A percentile compares a stretch with the other conserved stretches of the same genome.
Evolutionary conservation across 192 early-diverging fungal genomes (phyloP).

Genomic region (Spizellomyces punctatus): DNA sequence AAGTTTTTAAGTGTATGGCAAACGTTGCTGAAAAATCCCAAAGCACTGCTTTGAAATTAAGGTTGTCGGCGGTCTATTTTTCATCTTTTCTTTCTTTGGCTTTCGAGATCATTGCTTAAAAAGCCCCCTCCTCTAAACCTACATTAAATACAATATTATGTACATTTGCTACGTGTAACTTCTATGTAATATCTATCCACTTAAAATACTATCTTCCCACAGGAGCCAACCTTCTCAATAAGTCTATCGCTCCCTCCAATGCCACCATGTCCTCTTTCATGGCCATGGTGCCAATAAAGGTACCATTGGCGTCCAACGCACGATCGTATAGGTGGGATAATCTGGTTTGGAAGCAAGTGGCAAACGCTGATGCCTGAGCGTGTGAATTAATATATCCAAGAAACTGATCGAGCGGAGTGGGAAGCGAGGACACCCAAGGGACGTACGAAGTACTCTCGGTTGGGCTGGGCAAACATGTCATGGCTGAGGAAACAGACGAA

Average conservation of each 20-base stretch:
- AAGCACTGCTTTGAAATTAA: constrained; percentile 9
- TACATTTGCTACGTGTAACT: too few species aligned
- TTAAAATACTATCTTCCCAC: background rate
- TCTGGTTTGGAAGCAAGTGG: background rate
- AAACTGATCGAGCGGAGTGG: background rate
- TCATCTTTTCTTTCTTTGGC: too few species aligned
- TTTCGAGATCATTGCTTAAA: too few species aligned
- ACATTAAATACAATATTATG: too few species aligned
- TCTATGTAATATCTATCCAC: too few species aligned
- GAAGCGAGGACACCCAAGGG: constrained; percentile 2
- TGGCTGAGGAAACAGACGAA: too few species aligned
- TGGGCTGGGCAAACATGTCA: background rate
- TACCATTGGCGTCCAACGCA: constrained; percentile 1
- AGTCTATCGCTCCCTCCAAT: constrained; percentile 5
- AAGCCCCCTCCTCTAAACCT: too few species aligned
- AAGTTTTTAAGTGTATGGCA: constrained; percentile 25
- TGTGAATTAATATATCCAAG: constrained; percentile 2
- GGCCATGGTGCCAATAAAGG: background rate
- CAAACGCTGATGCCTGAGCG: background rate
- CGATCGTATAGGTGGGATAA: background rate
- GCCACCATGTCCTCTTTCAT: background rate
- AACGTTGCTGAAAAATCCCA: constrained; percentile 19
- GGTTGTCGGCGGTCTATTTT: too few species aligned
- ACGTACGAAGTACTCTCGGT: background rate
- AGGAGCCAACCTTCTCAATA: background rate